Evolutionary conservation across 2,329 filamentous ascomycete species (phyloP).

Genomic region (Ophiocordyceps australis): DNA sequence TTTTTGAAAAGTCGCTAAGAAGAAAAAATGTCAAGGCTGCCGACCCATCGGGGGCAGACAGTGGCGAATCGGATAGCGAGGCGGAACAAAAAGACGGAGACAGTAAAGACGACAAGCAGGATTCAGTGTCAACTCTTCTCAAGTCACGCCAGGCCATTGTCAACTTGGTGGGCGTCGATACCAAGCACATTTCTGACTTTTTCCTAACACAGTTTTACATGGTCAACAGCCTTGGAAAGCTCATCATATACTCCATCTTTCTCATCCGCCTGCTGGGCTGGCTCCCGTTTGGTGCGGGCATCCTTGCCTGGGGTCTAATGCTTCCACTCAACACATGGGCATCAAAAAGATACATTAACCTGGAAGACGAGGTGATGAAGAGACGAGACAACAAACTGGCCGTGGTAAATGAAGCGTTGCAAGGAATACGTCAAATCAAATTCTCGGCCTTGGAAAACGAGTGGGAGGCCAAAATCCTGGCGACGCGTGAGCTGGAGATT

Average conservation of each 20-base stretch:
- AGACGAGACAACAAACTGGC: slow-evolving; percentile 57
- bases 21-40: slow-evolving; percentile 59
- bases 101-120: slow-evolving; percentile 21
- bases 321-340: slow-evolving; percentile 52
- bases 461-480: slow-evolving; percentile 53
- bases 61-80: too few relatives aligned
- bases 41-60: slow-evolving; percentile 27
- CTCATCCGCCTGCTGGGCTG: slow-evolving; percentile 54
- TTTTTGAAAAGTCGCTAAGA: slow-evolving; percentile 62
- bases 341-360: slow-evolving; percentile 43
- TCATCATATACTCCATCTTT: slow-evolving; percentile 48
- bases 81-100: slow-evolving; percentile 15
- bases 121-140: slow-evolving; percentile 28
- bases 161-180: slow-evolving; percentile 64
- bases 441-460: slow-evolving; percentile 60
- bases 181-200: slow-evolving; percentile 51
- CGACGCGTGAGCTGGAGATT: slow-evolving; percentile 47
- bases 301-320: slow-evolving; percentile 43
- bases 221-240: slow-evolving; percentile 39
- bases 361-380: slow-evolving; percentile 57
- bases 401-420: slow-evolving; percentile 57
- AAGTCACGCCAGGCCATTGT: slow-evolving; percentile 50
- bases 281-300: slow-evolving; percentile 46
- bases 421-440: slow-evolving; percentile 72
- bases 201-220: slow-evolving; percentile 48